Base-by-base conservation (phyloP, 805 yeast genomes). In the Barnettozyma botsteinii region DNA sequence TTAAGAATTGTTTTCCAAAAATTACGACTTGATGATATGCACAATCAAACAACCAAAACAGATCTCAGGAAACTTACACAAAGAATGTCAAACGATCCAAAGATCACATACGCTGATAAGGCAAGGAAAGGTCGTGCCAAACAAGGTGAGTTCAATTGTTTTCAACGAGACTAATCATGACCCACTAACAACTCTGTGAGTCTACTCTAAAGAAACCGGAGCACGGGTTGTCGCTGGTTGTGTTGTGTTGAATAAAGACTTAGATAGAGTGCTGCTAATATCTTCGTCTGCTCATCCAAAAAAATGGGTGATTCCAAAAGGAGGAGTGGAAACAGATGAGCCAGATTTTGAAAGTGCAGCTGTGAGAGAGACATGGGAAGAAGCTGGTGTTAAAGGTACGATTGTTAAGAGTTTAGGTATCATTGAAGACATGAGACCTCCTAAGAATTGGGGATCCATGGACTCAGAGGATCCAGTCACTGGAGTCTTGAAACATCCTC, bases 191-290 rank as follows among this genome's bases (percentile, higher is more conserved):
- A 10, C n/a, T n/a, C n/a, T 1, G 11, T 18, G 63, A 53, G 65
- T 79, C 45, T 75, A 83, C 66, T 37, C 40, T 3, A 66, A 80
- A 47, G 42, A 57, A 2, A 69, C 79, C 0, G 94, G 94, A 3
- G 87, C 95, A 1, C 69, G 98, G 28, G 60, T 93, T 49, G 97
- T 93, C 8, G 96, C 98, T 4, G 98, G 98, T 1, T 85, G 96
- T 50, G 74, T 93, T 10, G 81, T 91, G 20, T 62, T 91, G 35
- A 77, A 79, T 50, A 57, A 60, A 1, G 66, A 70, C 21, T 73
- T 70, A 41, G 70, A 69, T 22, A 72, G 78, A 50, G 88, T 91
- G 15, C 71, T 93, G 9, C 74, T 93, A 79, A 75, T 93, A 19
- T 73, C 84, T 41, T 85, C 97, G 2, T 69, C 82, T 12, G 79